Evolutionary conservation across 1,139 yeast genomes (phyloP).

Genomic region (Lodderomyces orthopsilosis): DNA sequence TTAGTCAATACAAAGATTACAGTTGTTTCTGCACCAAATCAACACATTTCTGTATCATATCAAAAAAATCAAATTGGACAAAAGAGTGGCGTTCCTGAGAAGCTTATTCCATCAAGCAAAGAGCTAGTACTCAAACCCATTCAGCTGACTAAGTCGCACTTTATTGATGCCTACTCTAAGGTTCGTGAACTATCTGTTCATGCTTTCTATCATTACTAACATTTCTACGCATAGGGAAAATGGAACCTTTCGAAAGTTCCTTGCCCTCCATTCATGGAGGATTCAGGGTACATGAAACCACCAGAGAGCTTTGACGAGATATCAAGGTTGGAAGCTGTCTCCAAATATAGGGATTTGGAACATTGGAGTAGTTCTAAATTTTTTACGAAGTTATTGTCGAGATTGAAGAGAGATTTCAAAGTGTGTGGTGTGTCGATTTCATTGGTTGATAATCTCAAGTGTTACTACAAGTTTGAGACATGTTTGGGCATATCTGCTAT

Average conservation of each 20-base stretch:
- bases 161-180: conserved; percentile 57
- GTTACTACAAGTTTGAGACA: conserved; percentile 48
- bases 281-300: conserved; percentile 52
- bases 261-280: conserved; percentile 52
- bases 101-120: conserved; percentile 8
- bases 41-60: not conserved
- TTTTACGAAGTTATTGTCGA: conserved; percentile 39
- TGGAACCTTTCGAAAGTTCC: conserved; percentile 56
- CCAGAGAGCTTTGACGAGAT: conserved; percentile 55
- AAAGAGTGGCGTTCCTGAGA: not conserved
- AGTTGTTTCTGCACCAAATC: not conserved
- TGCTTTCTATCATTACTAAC: conserved; percentile 14
- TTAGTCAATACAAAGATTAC: not conserved
- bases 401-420: conserved; percentile 34
- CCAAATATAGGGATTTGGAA: conserved; percentile 34
- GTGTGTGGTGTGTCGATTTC: conserved; percentile 59
- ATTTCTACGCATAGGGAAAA: conserved; percentile 33
- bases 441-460: conserved; percentile 47
- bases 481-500: conserved; percentile 46
- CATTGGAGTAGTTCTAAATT: conserved; percentile 50
- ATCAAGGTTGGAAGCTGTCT: conserved; percentile 40
- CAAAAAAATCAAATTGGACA: not conserved
- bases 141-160: conserved; percentile 55
- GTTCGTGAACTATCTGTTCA: conserved; percentile 18
- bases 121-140: conserved; percentile 27